phyloP scores from a whole-genome alignment of 208 protist species.

The Crithidia expoeki region DNA sequence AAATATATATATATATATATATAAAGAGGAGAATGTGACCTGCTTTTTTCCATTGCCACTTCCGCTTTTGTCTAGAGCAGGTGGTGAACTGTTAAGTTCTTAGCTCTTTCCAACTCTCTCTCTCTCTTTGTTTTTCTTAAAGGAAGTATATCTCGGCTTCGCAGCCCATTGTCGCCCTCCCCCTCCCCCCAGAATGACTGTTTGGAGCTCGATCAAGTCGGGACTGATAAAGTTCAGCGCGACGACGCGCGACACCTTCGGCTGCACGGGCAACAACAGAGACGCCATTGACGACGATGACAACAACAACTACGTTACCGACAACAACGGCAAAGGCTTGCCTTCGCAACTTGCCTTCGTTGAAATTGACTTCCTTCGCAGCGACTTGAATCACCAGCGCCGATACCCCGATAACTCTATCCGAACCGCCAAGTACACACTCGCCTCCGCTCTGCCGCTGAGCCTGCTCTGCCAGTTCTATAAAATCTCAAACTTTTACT shows the following conservation, averaged over 20 bases:
- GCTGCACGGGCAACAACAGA: conserved; percentile 13
- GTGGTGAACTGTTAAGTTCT: too few species aligned
- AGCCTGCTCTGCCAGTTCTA: conserved; percentile 88
- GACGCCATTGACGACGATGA: conserved; percentile 30
- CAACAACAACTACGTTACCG: conserved; percentile 21
- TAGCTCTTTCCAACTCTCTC: neutral
- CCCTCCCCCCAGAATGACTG: neutral
- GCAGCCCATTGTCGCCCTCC: neutral
- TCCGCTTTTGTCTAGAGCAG: too few species aligned
- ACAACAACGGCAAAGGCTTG: conserved; percentile 3
- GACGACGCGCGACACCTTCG: conserved; percentile 13
- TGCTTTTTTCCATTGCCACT: too few species aligned
- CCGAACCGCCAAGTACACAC: conserved; percentile 75
- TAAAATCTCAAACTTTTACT: conserved; percentile 93
- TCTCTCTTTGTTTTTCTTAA: neutral
- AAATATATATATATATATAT: too few species aligned
- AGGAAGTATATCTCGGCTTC: neutral
- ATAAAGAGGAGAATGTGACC: too few species aligned
- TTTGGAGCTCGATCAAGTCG: conserved; percentile 2
- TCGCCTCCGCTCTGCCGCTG: conserved; percentile 64
- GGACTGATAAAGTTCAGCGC: conserved; percentile 7
- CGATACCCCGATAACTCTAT: conserved; percentile 67
- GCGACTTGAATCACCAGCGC: conserved; percentile 48
- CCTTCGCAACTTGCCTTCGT: conserved; percentile 37
- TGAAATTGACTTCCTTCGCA: conserved; percentile 58